Percentiles rank a stretch among this genome's conserved stretches.
Evolutionary conservation across 371 early-diverging fungal species (phyloP).

Genomic region (Choanephora cucurbitarum): DNA sequence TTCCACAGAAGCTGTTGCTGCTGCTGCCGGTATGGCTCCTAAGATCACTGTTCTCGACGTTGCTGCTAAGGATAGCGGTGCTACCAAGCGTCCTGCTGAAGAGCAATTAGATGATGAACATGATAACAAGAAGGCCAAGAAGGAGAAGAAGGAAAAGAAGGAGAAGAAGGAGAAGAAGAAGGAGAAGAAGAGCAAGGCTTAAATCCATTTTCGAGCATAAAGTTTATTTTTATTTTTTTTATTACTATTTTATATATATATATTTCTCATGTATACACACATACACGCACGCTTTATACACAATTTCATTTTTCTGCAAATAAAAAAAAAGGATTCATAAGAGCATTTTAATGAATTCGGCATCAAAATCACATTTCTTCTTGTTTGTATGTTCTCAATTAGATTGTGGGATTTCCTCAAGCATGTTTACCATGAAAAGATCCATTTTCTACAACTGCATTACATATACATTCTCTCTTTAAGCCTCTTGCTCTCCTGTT

Average conservation of each 20-base stretch:
- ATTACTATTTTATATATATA: not conserved
- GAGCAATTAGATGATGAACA: slow-evolving; percentile 11
- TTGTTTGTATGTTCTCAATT: not conserved
- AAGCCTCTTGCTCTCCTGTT: slow-evolving; percentile 30
- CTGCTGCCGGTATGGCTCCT: slow-evolving; percentile 44
- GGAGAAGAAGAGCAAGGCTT: slow-evolving; percentile 25
- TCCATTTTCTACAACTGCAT: slow-evolving; percentile 50
- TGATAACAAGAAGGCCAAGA: slow-evolving; percentile 43
- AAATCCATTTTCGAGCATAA: not conserved
- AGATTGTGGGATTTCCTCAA: slow-evolving; percentile 7
- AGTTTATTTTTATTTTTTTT: too few relatives aligned
- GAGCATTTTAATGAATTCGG: too few relatives aligned
- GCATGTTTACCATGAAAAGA: slow-evolving; percentile 29
- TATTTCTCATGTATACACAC: not conserved
- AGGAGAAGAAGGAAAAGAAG: slow-evolving; percentile 49
- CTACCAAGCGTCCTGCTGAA: slow-evolving; percentile 32
- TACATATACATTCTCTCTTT: slow-evolving; percentile 41
- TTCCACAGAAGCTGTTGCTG: slow-evolving; percentile 32
- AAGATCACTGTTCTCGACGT: slow-evolving; percentile 40
- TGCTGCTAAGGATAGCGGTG: slow-evolving; percentile 35
- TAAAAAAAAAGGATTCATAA: not conserved
- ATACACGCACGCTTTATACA: not conserved
- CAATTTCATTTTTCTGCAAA: not conserved
- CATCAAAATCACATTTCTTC: not conserved
- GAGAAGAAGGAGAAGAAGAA: slow-evolving; percentile 29